A percentile compares a stretch with the other conserved stretches of the same genome.
Evolutionary conservation across 1,284 basidiomycete species (phyloP).

Genomic region (Cerioporus squamosus): DNA sequence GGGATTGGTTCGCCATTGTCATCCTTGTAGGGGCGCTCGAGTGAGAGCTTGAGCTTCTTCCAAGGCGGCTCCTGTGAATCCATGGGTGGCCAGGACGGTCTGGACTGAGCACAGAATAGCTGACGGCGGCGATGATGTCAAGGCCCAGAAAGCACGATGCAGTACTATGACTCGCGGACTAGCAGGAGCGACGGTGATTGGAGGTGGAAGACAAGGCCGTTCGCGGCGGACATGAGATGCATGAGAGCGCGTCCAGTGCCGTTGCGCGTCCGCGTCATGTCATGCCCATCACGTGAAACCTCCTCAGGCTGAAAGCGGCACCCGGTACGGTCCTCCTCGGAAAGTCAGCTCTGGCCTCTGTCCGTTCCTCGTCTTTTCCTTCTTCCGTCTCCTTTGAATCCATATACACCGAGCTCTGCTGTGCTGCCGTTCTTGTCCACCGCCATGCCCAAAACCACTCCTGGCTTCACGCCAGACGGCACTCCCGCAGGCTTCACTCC

Average conservation of each 20-base stretch:
- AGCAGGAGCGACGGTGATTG: neutral
- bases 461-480: slow-evolving; percentile 19
- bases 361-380: slow-evolving; percentile 5
- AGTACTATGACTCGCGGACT: neutral
- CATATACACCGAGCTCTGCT: neutral
- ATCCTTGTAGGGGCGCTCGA: slow-evolving; percentile 80
- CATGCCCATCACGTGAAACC: slow-evolving; percentile 2
- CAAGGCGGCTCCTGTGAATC: slow-evolving; percentile 48
- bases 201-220: slow-evolving; percentile 1
- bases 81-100: neutral
- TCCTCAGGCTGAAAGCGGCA: neutral
- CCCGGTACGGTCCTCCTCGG: neutral
- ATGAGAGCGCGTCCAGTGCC: neutral
- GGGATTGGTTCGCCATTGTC: slow-evolving; percentile 66
- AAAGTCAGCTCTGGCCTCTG: neutral
- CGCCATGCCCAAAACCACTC: slow-evolving; percentile 33
- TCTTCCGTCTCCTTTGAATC: neutral
- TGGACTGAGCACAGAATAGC: neutral
- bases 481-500: slow-evolving; percentile 25
- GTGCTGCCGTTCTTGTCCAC: neutral
- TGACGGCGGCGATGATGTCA: neutral
- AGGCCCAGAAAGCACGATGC: neutral
- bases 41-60: slow-evolving; percentile 65
- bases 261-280: neutral
- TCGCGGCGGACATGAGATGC: too few relatives aligned